Evolutionary conservation across 1,139 yeast genomes (phyloP).

Genomic region (Scheffersomyces cryptocercus): DNA sequence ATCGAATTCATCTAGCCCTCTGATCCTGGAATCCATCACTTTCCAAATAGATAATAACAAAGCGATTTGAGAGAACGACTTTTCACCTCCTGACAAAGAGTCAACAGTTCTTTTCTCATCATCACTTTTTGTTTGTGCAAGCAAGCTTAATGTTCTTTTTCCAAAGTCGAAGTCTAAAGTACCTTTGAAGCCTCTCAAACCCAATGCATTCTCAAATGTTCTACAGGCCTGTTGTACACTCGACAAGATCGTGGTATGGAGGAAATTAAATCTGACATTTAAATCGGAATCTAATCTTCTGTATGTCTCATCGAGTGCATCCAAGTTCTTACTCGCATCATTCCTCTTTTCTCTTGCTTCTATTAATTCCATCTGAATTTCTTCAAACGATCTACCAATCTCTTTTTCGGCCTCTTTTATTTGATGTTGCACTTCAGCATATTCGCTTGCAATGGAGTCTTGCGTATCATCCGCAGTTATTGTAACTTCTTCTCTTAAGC

Average conservation of each 20-base stretch:
- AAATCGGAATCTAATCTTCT: conserved; percentile 34
- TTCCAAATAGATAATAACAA: conserved; percentile 89
- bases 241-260: conserved; percentile 43
- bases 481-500: conserved; percentile 29
- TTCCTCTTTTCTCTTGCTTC: conserved; percentile 27
- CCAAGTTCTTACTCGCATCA: conserved; percentile 25
- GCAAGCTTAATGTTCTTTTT: conserved; percentile 51
- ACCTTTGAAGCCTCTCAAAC: conserved; percentile 76
- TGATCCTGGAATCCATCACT: conserved; percentile 80
- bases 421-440: conserved; percentile 29
- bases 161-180: conserved; percentile 61
- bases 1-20: conserved; percentile 96
- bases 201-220: conserved; percentile 59
- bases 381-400: conserved; percentile 38
- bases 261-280: conserved; percentile 49
- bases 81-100: conserved; percentile 95
- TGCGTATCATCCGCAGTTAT: conserved; percentile 35
- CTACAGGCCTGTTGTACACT: conserved; percentile 34
- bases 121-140: conserved; percentile 62
- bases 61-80: conserved; percentile 90
- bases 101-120: conserved; percentile 68
- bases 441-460: conserved; percentile 39
- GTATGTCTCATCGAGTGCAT: conserved; percentile 24
- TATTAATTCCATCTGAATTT: conserved; percentile 35
- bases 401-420: conserved; percentile 38